A percentile compares a stretch with the other conserved stretches of the same genome.
Evolutionary conservation across 2,329 filamentous ascomycete genomes (phyloP).

Genomic region (Diaporthe sp.): DNA sequence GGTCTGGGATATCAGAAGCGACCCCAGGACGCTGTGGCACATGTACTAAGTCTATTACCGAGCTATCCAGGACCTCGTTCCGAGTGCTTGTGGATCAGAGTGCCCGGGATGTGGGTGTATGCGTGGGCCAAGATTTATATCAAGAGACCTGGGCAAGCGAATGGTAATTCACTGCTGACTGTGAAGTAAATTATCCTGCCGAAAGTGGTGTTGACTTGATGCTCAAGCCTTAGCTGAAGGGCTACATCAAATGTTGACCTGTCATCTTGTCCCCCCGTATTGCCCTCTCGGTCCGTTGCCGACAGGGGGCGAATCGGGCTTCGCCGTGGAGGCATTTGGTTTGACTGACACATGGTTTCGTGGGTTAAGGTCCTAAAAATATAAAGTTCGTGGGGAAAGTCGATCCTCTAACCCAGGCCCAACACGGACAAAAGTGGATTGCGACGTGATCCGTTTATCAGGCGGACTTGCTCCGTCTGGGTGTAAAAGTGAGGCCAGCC

Average conservation of each 20-base stretch:
- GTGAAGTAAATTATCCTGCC: neutral
- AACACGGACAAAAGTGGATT: constrained; percentile 28
- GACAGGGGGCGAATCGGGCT: constrained; percentile 20
- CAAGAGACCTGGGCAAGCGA: neutral
- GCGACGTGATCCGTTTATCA: constrained; percentile 27
- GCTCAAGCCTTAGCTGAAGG: neutral
- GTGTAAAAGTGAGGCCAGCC: neutral
- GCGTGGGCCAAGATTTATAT: neutral
- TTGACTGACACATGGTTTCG: constrained; percentile 29
- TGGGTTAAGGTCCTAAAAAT: constrained; percentile 24
- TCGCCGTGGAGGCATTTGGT: constrained; percentile 28
- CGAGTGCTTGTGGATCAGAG: neutral
- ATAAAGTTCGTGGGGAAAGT: constrained; percentile 30
- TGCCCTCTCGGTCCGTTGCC: constrained; percentile 22
- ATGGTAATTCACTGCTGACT: neutral
- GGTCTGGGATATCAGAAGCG: neutral
- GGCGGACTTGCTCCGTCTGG: neutral
- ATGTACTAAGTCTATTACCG: neutral
- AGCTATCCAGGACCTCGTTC: neutral
- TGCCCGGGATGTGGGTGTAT: neutral
- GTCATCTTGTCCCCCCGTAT: constrained; percentile 17
- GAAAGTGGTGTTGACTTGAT: neutral
- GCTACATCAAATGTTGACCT: neutral
- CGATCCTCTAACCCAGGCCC: constrained; percentile 7
- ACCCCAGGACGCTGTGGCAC: neutral